Evolutionary conservation across 169 alveolate genomes (phyloP).

Genomic region (Plasmodium coatneyi): DNA sequence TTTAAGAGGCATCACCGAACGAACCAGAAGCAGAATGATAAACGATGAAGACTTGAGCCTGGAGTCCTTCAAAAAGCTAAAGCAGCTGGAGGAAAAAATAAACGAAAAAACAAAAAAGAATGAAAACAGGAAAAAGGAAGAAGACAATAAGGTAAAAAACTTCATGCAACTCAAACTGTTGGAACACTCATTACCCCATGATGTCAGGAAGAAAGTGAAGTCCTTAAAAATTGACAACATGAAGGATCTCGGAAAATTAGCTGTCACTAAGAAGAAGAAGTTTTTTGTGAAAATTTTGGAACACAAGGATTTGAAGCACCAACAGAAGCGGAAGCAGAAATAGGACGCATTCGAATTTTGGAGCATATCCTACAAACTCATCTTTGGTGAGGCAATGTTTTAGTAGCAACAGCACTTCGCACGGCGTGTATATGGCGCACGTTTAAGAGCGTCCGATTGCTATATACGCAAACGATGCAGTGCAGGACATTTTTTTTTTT

Average conservation of each 20-base stretch:
- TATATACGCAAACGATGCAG: neutral
- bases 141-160: constrained; percentile 26
- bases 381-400: neutral
- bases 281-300: constrained; percentile 60
- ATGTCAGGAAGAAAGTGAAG: constrained; percentile 56
- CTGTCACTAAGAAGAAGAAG: constrained; percentile 67
- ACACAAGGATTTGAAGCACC: constrained; percentile 23
- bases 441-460: neutral
- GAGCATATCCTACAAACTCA: neutral
- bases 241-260: constrained; percentile 47
- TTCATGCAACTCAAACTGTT: constrained; percentile 42
- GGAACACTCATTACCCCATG: constrained; percentile 49
- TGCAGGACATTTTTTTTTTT: neutral
- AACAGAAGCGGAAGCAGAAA: neutral
- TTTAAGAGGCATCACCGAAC: neutral
- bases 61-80: constrained; percentile 49
- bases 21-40: constrained; percentile 38
- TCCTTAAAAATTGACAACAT: constrained; percentile 43
- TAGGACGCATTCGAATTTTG: neutral
- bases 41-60: constrained; percentile 55
- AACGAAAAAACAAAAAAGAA: constrained; percentile 31
- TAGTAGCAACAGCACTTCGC: neutral
- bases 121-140: constrained; percentile 17
- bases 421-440: neutral
- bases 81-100: constrained; percentile 64